phyloP scores from a whole-genome alignment of 495 filamentous ascomycete species.

The Aspergillus carlsbadensis region DNA sequence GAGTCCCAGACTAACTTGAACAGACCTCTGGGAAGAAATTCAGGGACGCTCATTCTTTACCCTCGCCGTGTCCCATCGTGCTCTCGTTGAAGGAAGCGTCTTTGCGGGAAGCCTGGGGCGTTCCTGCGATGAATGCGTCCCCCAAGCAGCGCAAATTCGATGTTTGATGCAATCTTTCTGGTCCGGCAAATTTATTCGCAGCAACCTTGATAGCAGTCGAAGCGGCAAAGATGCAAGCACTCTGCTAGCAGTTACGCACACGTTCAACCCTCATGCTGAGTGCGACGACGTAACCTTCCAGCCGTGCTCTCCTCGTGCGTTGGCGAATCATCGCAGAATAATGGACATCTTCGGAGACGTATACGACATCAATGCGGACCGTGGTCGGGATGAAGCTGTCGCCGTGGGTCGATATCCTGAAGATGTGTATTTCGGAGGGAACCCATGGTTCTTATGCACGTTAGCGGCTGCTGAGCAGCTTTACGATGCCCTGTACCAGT shows the following conservation, averaged over 20 bases:
- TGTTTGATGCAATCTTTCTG: constrained; percentile 68
- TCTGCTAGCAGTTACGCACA: constrained; percentile 61
- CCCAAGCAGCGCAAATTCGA: constrained; percentile 57
- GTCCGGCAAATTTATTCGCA: constrained; percentile 55
- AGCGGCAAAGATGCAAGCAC: constrained; percentile 63
- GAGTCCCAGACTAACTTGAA: background rate
- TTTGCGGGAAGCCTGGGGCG: constrained; percentile 48
- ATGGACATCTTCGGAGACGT: constrained; percentile 60
- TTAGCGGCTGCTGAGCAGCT: constrained; percentile 65
- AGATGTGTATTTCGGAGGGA: constrained; percentile 66
- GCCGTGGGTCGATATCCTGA: constrained; percentile 72
- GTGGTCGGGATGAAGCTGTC: constrained; percentile 42
- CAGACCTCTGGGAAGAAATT: constrained; percentile 73
- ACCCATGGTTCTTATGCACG: constrained; percentile 67
- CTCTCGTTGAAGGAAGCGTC: constrained; percentile 59
- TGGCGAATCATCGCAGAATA: constrained; percentile 64
- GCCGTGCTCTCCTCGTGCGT: constrained; percentile 60
- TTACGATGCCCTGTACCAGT: constrained; percentile 63
- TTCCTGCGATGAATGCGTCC: constrained; percentile 46
- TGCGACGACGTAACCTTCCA: constrained; percentile 55
- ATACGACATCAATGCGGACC: constrained; percentile 59
- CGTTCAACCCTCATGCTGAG: constrained; percentile 56
- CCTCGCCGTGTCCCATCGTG: constrained; percentile 51
- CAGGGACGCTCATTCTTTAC: constrained; percentile 61
- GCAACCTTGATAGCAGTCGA: constrained; percentile 54